These are phyloP conservation scores for Amoebophrya sp. DNA, from an alignment of 169 alveolate genomes.

Conservation along the genomic window DNA sequence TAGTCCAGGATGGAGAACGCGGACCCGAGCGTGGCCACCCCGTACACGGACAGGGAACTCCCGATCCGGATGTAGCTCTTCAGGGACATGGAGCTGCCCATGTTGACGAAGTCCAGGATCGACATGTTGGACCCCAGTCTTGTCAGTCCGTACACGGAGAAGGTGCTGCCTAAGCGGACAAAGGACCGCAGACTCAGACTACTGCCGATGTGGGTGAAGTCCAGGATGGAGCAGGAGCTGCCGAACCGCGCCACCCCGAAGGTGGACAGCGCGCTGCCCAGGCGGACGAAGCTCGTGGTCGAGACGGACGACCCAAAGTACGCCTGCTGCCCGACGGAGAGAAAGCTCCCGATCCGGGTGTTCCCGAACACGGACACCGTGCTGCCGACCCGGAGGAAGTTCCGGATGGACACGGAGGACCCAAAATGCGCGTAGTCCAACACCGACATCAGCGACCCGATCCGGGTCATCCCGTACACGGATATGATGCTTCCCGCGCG, in stretches of 20 bases:
- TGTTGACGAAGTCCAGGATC: neutral
- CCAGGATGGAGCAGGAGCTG: neutral
- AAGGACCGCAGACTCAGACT: neutral
- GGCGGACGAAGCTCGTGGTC: neutral
- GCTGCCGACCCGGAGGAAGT: conserved; percentile 5
- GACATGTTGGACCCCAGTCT: neutral
- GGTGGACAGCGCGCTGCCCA: neutral
- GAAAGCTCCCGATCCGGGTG: neutral
- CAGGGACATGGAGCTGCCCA: neutral
- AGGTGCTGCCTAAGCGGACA: neutral
- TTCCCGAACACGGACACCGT: conserved; percentile 27
- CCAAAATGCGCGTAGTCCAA: conserved; percentile 27
- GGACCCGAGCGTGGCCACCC: neutral
- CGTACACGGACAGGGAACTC: conserved; percentile 18
- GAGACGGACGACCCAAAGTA: neutral
- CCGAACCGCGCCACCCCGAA: neutral
- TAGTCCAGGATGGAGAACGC: conserved; percentile 29
- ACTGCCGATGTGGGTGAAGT: neutral
- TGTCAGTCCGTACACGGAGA: conserved; percentile 7
- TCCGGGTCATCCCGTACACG: conserved; percentile 34
- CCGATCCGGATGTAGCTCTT: neutral
- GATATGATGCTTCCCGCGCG: conserved; percentile 13
- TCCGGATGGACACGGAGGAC: neutral
- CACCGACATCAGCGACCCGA: conserved; percentile 23
- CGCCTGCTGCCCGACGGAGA: neutral